phyloP scores from a whole-genome alignment of 805 yeast genomes.

The Candida cerambycidarum region DNA sequence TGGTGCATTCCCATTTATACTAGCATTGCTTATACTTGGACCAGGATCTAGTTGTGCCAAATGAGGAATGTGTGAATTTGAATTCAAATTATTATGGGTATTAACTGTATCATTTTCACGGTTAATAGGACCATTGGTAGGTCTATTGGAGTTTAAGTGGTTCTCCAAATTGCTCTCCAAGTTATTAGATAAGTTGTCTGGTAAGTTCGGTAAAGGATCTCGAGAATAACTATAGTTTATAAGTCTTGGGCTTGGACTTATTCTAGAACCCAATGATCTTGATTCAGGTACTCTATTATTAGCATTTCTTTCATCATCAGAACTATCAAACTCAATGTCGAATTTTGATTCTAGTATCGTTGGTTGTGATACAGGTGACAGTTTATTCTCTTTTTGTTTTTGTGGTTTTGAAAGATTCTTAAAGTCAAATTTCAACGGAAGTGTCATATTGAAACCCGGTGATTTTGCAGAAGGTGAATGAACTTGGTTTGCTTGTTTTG shows the following conservation, averaged over 20 bases:
- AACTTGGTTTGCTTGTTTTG: not conserved
- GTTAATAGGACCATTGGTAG: not conserved
- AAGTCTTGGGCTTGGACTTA: conserved; percentile 7
- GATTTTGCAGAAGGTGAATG: not conserved
- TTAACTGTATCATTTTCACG: not conserved
- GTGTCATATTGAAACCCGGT: not conserved
- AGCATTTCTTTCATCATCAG: conserved; percentile 21
- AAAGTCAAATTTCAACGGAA: conserved; percentile 2
- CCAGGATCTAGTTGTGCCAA: not conserved
- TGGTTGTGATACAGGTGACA: not conserved
- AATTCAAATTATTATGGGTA: not conserved
- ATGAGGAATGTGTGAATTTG: not conserved
- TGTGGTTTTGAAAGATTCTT: not conserved
- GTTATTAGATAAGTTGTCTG: not conserved
- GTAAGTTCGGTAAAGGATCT: not conserved
- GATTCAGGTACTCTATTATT: not conserved
- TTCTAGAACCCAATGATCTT: conserved; percentile 3
- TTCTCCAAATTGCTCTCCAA: not conserved
- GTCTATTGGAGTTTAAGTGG: not conserved
- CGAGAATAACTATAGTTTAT: conserved; percentile 2
- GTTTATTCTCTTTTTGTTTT: not conserved
- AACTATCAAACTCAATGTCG: conserved; percentile 28
- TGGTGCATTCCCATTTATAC: conserved; percentile 5
- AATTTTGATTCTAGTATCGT: not conserved
- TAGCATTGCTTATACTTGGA: conserved; percentile 1